phyloP scores from a whole-genome alignment of 2,329 filamentous ascomycete species.

The Penicillium sp. region DNA sequence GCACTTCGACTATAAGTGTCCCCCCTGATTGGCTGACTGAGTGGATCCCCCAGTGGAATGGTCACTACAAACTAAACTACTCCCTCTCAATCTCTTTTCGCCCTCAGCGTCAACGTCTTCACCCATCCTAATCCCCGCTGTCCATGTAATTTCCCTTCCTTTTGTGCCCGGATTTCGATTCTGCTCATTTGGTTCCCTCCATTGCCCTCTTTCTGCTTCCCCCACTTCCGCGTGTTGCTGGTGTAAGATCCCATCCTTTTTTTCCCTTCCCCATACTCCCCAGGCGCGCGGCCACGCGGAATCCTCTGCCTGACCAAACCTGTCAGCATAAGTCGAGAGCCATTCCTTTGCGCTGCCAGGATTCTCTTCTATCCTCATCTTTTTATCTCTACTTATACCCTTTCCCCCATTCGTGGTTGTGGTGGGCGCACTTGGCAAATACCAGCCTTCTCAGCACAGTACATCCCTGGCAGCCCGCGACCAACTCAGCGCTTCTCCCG shows the following conservation, averaged over 20 bases:
- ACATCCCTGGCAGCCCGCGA: slow-evolving; percentile 39
- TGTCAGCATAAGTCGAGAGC: background rate
- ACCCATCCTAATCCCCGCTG: slow-evolving; percentile 1
- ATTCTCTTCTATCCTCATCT: background rate
- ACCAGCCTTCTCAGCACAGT: slow-evolving; percentile 26
- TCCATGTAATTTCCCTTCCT: background rate
- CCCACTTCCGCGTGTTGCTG: slow-evolving; percentile 13
- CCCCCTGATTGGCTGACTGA: slow-evolving; percentile 13
- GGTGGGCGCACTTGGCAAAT: slow-evolving; percentile 8
- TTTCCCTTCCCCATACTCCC: background rate
- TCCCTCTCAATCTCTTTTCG: slow-evolving; percentile 30
- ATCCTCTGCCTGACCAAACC: slow-evolving; percentile 5
- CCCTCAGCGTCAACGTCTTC: slow-evolving; percentile 4
- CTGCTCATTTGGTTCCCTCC: background rate
- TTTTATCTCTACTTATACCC: slow-evolving; percentile 3
- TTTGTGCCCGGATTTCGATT: background rate
- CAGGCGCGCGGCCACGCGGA: slow-evolving; percentile 6
- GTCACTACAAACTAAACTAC: slow-evolving; percentile 29
- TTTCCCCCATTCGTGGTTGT: slow-evolving; percentile 14
- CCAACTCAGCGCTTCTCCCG: slow-evolving; percentile 14
- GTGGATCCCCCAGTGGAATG: slow-evolving; percentile 17
- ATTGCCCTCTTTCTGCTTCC: slow-evolving; percentile 8
- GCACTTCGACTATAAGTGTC: too few species aligned
- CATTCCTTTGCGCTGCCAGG: background rate
- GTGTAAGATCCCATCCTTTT: slow-evolving; percentile 18